Conservation (phyloP, 2,329 filamentous ascomycete species). For the Clathrospora elynae region DNA sequence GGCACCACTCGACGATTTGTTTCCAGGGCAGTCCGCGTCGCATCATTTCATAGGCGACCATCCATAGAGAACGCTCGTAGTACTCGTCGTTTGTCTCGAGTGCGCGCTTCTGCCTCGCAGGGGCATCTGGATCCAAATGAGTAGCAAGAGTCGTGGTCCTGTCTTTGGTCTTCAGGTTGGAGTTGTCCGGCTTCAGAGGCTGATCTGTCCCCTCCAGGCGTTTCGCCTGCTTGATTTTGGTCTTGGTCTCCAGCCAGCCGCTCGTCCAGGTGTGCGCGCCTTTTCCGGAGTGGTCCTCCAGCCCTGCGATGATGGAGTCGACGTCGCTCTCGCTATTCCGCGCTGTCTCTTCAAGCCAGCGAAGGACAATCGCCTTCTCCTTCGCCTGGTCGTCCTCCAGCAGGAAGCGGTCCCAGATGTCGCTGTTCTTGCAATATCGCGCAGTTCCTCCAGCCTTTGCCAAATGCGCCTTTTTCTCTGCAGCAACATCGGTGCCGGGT, state of each 20-base stretch:
- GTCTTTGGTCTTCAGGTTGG: constrained; percentile 52
- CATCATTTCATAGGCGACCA: constrained; percentile 91
- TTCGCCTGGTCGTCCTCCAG: constrained; percentile 72
- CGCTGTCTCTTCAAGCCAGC: constrained; percentile 84
- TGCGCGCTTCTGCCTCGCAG: constrained; percentile 75
- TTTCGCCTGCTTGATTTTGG: constrained; percentile 89
- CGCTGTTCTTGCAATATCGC: constrained; percentile 63
- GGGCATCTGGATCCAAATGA: constrained; percentile 88
- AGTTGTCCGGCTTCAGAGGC: constrained; percentile 48
- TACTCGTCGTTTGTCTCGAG: constrained; percentile 83
- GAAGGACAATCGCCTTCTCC: constrained; percentile 78
- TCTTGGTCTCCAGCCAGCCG: constrained; percentile 91
- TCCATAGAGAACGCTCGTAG: constrained; percentile 89
- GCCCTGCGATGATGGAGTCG: constrained; percentile 73
- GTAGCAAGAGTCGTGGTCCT: constrained; percentile 71
- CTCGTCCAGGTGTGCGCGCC: constrained; percentile 70
- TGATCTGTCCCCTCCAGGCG: constrained; percentile 61
- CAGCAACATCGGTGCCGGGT: constrained; percentile 38
- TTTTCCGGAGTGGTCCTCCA: constrained; percentile 73
- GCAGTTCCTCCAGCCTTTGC: constrained; percentile 40
- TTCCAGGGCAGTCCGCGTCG: constrained; percentile 77
- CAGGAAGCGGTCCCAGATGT: constrained; percentile 76
- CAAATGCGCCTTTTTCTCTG: constrained; percentile 43
- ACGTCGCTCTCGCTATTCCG: constrained; percentile 71
- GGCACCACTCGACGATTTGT: constrained; percentile 82